Evolutionary conservation across 2,329 filamentous ascomycete species (phyloP).

Genomic region (Microsporum ferrugineum): DNA sequence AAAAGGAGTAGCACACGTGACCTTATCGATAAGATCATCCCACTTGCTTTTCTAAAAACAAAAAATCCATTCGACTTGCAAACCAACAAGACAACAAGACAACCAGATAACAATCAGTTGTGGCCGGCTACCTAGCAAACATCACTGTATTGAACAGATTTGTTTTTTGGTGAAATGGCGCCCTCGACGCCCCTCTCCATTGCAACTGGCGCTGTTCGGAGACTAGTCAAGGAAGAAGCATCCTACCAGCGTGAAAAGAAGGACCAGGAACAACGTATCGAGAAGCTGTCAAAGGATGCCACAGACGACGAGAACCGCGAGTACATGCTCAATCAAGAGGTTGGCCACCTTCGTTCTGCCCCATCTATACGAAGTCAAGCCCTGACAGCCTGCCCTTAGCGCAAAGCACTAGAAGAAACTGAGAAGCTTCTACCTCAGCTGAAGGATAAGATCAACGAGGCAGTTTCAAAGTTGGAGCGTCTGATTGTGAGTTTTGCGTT

Average conservation of each 20-base stretch:
- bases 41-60: background rate
- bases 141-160: background rate
- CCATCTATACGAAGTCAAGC: background rate
- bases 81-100: too few relatives aligned
- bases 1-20: background rate
- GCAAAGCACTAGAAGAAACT: slow-evolving; percentile 74
- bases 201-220: slow-evolving; percentile 64
- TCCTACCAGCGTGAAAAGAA: slow-evolving; percentile 80
- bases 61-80: too few relatives aligned
- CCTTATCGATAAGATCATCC: background rate
- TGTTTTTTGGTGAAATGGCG: slow-evolving; percentile 46
- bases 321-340: slow-evolving; percentile 77
- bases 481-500: slow-evolving; percentile 52
- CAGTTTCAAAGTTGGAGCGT: slow-evolving; percentile 62
- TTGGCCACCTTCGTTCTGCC: slow-evolving; percentile 31
- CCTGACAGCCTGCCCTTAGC: slow-evolving; percentile 38
- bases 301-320: slow-evolving; percentile 62
- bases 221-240: slow-evolving; percentile 81
- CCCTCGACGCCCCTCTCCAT: slow-evolving; percentile 66
- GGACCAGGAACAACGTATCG: slow-evolving; percentile 60
- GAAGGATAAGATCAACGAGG: slow-evolving; percentile 57
- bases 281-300: slow-evolving; percentile 54
- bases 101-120: background rate
- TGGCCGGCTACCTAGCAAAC: background rate
- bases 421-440: slow-evolving; percentile 67